Evolutionary conservation across 352 stramenopile species (phyloP).

Genomic region (Pythium rishiriense): DNA sequence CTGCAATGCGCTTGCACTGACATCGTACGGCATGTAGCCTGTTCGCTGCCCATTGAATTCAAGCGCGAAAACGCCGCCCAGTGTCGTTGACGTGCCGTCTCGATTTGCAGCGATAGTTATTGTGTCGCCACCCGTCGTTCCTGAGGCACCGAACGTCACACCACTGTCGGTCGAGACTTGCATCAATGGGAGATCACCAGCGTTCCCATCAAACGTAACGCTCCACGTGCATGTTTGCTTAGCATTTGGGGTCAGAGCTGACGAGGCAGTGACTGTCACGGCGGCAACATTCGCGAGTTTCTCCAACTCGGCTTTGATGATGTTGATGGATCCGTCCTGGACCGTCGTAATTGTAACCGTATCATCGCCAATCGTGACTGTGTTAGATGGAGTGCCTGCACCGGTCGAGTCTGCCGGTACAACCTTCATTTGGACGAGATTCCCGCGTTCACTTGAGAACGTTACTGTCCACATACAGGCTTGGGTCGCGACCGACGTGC

Average conservation of each 20-base stretch:
- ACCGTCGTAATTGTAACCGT: conserved; percentile 77
- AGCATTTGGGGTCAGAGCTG: conserved; percentile 37
- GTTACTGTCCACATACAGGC: conserved; percentile 90
- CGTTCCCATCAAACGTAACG: conserved; percentile 95
- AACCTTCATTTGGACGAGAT: conserved; percentile 75
- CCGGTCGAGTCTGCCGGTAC: conserved; percentile 40
- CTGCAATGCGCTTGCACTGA: conserved; percentile 86
- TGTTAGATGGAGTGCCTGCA: conserved; percentile 33
- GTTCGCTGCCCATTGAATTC: conserved; percentile 88
- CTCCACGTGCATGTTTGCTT: conserved; percentile 87
- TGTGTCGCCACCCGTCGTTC: conserved; percentile 44
- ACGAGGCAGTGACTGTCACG: conserved; percentile 81
- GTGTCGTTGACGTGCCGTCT: conserved; percentile 50
- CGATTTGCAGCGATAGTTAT: conserved; percentile 40
- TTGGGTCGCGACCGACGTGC: conserved; percentile 48
- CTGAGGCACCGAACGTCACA: conserved; percentile 34
- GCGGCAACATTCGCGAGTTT: conserved; percentile 87
- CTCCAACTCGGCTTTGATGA: conserved; percentile 95
- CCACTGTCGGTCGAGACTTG: conserved; percentile 47
- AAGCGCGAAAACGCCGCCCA: conserved; percentile 87
- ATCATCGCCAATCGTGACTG: conserved; percentile 74
- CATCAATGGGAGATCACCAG: conserved; percentile 73
- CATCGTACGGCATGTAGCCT: conserved; percentile 89
- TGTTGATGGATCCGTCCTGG: conserved; percentile 82
- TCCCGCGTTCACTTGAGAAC: conserved; percentile 88